phyloP scores from a whole-genome alignment of 1,284 basidiomycete species.

The Cutaneotrichosporon cutaneum region DNA sequence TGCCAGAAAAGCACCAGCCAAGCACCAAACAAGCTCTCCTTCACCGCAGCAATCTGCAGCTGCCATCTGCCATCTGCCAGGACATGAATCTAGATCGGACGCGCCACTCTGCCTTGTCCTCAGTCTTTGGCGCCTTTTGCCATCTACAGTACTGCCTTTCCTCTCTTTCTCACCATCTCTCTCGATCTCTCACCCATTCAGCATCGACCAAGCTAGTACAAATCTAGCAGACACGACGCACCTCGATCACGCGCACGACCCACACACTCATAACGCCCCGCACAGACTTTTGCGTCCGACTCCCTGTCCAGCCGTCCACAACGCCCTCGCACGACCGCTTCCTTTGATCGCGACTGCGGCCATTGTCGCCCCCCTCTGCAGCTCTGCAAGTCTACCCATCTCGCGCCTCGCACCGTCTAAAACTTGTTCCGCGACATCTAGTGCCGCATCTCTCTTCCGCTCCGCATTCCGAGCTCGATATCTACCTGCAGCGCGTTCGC shows the following conservation, averaged over 20 bases:
- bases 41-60: too few relatives aligned
- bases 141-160: too few relatives aligned
- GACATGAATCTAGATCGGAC: too few relatives aligned
- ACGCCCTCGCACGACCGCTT: background rate
- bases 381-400: background rate
- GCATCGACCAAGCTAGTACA: too few relatives aligned
- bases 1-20: too few relatives aligned
- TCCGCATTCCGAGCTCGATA: background rate
- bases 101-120: too few relatives aligned
- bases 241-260: background rate
- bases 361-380: background rate
- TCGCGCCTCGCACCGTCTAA: background rate
- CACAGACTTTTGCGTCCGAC: background rate
- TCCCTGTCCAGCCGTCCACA: background rate
- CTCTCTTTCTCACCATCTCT: too few relatives aligned
- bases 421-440: background rate
- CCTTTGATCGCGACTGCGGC: background rate
- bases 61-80: too few relatives aligned
- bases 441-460: background rate
- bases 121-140: too few relatives aligned
- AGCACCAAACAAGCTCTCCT: too few relatives aligned
- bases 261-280: background rate
- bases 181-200: too few relatives aligned
- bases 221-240: too few relatives aligned
- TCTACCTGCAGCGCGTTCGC: background rate